Evolutionary conservation across 2,329 filamentous ascomycete species (phyloP).

Genomic region (Aspergillus luchuensis): DNA sequence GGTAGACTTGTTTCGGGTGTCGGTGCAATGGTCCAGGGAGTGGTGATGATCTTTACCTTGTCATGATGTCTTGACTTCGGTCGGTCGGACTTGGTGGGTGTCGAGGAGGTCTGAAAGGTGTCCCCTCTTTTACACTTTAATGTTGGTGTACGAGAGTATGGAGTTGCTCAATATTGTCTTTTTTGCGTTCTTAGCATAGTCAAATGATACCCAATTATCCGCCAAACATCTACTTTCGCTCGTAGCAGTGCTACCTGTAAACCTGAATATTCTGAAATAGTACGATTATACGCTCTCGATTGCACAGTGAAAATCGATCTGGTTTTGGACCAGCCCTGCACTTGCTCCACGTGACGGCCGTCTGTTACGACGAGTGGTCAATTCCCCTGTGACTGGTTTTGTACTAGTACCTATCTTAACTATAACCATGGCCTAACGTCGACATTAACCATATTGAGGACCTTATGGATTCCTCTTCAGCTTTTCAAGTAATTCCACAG

Average conservation of each 20-base stretch:
- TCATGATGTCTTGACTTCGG: conserved; percentile 71
- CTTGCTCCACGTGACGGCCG: no score
- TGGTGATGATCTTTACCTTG: conserved; percentile 94
- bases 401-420: background rate
- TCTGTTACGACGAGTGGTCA: no score
- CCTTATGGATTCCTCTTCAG: background rate
- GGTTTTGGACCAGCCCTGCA: no score
- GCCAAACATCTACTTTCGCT: no score
- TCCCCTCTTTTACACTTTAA: conserved; percentile 57
- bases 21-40: conserved; percentile 69
- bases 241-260: no score
- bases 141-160: conserved; percentile 15
- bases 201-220: background rate
- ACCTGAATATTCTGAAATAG: no score
- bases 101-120: conserved; percentile 88
- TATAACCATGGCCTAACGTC: background rate
- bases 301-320: no score
- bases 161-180: background rate
- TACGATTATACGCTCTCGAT: no score
- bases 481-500: background rate
- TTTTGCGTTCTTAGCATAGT: no score
- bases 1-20: conserved; percentile 40
- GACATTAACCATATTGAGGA: background rate
- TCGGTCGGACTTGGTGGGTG: conserved; percentile 76
- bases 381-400: no score